Conservation (phyloP, 1,139 yeast species). For the Zygosaccharomyces pseudobailii region DNA sequence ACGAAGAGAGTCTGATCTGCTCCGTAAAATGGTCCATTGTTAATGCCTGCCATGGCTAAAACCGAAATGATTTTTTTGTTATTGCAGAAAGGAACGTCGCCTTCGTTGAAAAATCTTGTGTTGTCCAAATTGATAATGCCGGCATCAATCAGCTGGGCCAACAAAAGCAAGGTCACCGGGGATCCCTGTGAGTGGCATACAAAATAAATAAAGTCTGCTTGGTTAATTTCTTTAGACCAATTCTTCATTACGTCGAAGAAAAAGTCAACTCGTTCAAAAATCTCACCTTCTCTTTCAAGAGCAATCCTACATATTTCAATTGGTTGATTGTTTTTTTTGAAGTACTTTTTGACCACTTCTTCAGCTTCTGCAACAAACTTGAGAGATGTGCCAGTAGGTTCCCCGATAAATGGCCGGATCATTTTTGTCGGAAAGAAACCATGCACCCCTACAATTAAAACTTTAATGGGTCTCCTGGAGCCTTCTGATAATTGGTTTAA, state of each 20-base stretch:
- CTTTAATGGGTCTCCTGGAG: conserved; percentile 25
- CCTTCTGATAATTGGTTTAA: conserved; percentile 19
- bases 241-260: conserved; percentile 67
- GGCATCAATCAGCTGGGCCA: conserved; percentile 65
- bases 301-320: conserved; percentile 84
- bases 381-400: conserved; percentile 88
- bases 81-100: conserved; percentile 26
- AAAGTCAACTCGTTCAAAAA: conserved; percentile 77
- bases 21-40: conserved; percentile 90
- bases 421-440: conserved; percentile 90
- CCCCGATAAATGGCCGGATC: conserved; percentile 81
- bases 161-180: conserved; percentile 77
- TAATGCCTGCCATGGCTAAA: conserved; percentile 92
- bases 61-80: conserved; percentile 58
- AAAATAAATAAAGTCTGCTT: conserved; percentile 79
- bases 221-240: conserved; percentile 64
- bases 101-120: conserved; percentile 19
- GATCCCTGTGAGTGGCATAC: conserved; percentile 97
- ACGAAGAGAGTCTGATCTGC: conserved; percentile 77
- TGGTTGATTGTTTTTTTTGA: conserved; percentile 46
- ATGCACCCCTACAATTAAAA: conserved; percentile 81
- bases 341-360: conserved; percentile 67
- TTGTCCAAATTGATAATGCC: conserved; percentile 48
- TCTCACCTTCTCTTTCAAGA: conserved; percentile 86
- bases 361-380: conserved; percentile 88